These are phyloP conservation scores for Termitomyces sp. DNA, from an alignment of 768 basidiomycete genomes.

Conservation along the genomic window DNA sequence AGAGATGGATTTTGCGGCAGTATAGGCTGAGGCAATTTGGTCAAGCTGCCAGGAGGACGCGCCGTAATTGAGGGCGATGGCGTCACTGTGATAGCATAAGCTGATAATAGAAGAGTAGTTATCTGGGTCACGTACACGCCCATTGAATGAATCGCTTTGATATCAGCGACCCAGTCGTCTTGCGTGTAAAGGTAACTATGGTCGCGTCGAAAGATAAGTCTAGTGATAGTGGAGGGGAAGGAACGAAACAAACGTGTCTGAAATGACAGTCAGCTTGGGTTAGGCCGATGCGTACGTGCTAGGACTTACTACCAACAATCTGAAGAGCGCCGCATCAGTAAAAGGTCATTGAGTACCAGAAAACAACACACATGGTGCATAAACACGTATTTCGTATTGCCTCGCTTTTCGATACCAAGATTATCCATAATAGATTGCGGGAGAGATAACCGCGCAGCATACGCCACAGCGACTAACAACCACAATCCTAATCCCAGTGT, in stretches of 20 bases:
- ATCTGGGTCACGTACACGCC: slow-evolving; percentile 30
- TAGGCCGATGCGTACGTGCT: not conserved
- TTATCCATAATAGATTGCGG: not conserved
- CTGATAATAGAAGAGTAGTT: not conserved
- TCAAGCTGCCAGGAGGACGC: slow-evolving; percentile 43
- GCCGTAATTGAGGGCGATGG: slow-evolving; percentile 61
- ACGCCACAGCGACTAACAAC: not conserved
- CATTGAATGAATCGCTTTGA: slow-evolving; percentile 32
- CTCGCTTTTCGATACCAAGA: slow-evolving; percentile 25
- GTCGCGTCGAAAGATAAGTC: not conserved
- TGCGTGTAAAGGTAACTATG: slow-evolving; percentile 32
- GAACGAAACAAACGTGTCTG: slow-evolving; percentile 34
- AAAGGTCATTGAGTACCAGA: not conserved
- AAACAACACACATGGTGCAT: slow-evolving; percentile 40
- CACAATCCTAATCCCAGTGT: not conserved
- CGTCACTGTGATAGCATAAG: slow-evolving; percentile 40
- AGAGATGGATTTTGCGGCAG: slow-evolving; percentile 36
- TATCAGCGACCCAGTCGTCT: slow-evolving; percentile 36
- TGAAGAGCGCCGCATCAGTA: slow-evolving; percentile 9
- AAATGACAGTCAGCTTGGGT: not conserved
- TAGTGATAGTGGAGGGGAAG: not conserved
- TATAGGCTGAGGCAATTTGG: slow-evolving; percentile 44
- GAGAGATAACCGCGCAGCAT: not conserved
- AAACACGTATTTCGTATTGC: slow-evolving; percentile 42
- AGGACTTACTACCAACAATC: slow-evolving; percentile 42